phyloP scores from a whole-genome alignment of 768 basidiomycete species.

The Auricularia sp. region DNA sequence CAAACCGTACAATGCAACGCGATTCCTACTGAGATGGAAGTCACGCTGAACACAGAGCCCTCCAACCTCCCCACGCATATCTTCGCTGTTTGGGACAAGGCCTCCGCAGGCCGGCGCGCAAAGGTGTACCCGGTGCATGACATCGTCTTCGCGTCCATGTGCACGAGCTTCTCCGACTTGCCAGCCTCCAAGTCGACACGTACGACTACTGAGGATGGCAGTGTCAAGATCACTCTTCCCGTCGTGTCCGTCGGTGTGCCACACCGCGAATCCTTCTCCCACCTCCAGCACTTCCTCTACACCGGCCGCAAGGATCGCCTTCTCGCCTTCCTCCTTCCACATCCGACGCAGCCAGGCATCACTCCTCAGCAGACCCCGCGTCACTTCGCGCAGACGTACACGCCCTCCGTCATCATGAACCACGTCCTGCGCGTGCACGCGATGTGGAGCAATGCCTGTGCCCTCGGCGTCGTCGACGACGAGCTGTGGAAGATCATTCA shows the following conservation, averaged over 20 bases:
- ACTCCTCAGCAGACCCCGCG: conserved; percentile 19
- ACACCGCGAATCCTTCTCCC: conserved; percentile 47
- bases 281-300: conserved; percentile 57
- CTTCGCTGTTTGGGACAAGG: conserved; percentile 22
- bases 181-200: conserved; percentile 21
- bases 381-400: conserved; percentile 29
- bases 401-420: conserved; percentile 32
- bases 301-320: conserved; percentile 44
- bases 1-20: conserved; percentile 17
- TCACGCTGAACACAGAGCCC: conserved; percentile 25
- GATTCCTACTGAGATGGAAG: conserved; percentile 34
- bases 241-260: conserved; percentile 56
- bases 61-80: conserved; percentile 26
- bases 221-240: conserved; percentile 38
- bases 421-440: conserved; percentile 45
- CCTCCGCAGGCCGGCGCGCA: conserved; percentile 12
- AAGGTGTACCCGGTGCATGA: conserved; percentile 59
- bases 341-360: conserved; percentile 8
- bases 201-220: conserved; percentile 9
- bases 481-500: conserved; percentile 60
- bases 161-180: conserved; percentile 50
- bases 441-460: conserved; percentile 62
- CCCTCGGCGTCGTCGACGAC: conserved; percentile 57
- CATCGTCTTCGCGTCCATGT: conserved; percentile 58
- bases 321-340: conserved; percentile 35